Evolutionary conservation across 139 green algal species (phyloP), one percentile per base, ranked within the genome.

Genomic region (Micractinium sp.): DNA sequence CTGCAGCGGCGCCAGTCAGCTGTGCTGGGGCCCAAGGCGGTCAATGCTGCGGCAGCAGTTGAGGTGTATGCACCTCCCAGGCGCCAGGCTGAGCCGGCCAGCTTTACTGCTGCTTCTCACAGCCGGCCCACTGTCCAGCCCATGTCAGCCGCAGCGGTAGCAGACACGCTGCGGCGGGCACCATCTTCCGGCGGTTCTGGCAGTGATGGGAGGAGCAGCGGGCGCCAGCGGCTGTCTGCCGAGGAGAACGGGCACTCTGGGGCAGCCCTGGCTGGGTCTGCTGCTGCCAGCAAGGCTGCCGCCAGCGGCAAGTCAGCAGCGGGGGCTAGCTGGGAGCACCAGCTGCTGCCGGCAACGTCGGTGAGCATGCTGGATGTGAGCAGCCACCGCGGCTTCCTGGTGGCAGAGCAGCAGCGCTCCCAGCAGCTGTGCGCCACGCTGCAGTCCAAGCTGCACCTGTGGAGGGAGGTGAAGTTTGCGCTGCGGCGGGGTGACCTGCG

Each of bases 361-460:
- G 63, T 71, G 73, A 66, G 35, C 82, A 87, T 79, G 27, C 66
- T 87, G 22, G 82, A 47, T 23, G 35, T 66, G 27, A 36, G 35
- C 66, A 87, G n/a, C 56, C 66, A 80, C 27, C 63, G 36, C 38
- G 82, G 82, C 66, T 87, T 87, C 38, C 82, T 63, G 82, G 35
- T 25, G 13, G 66, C 39, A 0, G 35, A 73, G 13, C 25, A 19
- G 82, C 66, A 66, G 38, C 36, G 82, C 63, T 78, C 33, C 4
- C 19, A 38, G 23, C 20, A 67, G 82, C 66, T 78, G 63, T 36
- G 36, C 38, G 39, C 1, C 13, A 25, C 23, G 19, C 63, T 87
- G 36, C 23, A 79, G 38, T 15, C 66, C 36, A 87, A 78, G 66
- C 38, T 25, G n/a, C 29, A 36, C 16, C 66, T 79, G 36, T 78